phyloP scores from a whole-genome alignment of 306 rosid species.

The Fragaria nilgerrensis region DNA sequence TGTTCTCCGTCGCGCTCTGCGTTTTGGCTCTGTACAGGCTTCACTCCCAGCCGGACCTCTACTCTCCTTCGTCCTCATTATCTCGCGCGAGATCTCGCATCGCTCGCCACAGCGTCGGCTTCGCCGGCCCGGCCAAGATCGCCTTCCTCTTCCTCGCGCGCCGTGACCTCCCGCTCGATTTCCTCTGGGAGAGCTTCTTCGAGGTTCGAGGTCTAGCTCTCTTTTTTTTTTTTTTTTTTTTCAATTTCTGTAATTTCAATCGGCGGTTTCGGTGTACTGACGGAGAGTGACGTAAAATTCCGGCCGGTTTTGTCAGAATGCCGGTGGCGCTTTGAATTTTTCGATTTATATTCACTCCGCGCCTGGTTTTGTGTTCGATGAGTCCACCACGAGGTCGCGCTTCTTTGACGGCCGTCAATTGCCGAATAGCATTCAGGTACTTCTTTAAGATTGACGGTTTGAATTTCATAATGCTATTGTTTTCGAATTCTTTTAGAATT shows the following conservation, averaged over 20 bases:
- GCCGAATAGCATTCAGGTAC: constrained; percentile 40
- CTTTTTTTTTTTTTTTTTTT: not conserved
- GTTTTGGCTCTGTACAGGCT: constrained; percentile 49
- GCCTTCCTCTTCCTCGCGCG: constrained; percentile 88
- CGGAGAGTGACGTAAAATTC: constrained; percentile 17
- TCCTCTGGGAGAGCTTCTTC: constrained; percentile 84
- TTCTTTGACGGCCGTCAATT: constrained; percentile 42
- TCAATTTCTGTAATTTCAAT: constrained; percentile 2
- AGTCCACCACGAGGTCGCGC: constrained; percentile 38
- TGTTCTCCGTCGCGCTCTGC: constrained; percentile 52
- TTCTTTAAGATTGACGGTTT: not conserved
- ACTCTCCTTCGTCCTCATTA: constrained; percentile 14
- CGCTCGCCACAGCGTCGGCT: constrained; percentile 22
- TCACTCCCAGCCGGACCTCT: constrained; percentile 38
- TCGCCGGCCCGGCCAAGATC: constrained; percentile 68
- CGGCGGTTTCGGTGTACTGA: not conserved
- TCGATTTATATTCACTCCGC: constrained; percentile 42
- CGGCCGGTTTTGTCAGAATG: constrained; percentile 30
- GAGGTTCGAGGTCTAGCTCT: constrained; percentile 74
- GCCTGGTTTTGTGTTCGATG: constrained; percentile 47
- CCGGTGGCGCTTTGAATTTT: constrained; percentile 23
- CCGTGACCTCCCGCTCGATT: constrained; percentile 78
- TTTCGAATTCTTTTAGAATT: not conserved
- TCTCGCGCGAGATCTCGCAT: constrained; percentile 34
- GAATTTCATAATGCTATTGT: not conserved